Evolutionary conservation across 345 rosid genomes (phyloP).

Genomic region (Corymbia maculata): DNA sequence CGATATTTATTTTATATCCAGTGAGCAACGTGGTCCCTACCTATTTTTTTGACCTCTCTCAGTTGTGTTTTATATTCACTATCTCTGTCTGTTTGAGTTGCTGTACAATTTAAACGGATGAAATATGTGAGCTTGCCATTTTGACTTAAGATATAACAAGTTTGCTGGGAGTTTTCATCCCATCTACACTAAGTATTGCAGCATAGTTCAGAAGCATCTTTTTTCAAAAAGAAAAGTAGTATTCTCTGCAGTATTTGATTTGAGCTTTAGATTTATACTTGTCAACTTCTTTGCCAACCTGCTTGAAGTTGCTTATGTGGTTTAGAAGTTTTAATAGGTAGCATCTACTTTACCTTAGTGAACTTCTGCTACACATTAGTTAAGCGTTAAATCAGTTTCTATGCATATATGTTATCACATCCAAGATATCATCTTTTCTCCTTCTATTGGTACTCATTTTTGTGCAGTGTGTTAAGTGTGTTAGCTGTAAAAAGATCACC

Average conservation of each 20-base stretch:
- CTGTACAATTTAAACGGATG: background rate
- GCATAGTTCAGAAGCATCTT: background rate
- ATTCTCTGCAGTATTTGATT: background rate
- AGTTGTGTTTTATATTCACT: background rate
- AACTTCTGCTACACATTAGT: background rate
- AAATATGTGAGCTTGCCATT: background rate
- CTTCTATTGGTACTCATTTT: background rate
- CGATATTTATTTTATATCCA: constrained; percentile 84
- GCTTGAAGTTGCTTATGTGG: background rate
- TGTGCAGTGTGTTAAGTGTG: background rate
- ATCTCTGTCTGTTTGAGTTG: background rate
- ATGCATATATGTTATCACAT: background rate
- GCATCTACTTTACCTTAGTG: background rate
- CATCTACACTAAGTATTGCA: background rate
- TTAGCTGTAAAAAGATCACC: background rate
- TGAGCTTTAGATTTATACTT: background rate
- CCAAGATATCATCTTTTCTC: background rate
- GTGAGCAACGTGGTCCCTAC: constrained; percentile 19
- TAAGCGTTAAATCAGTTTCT: background rate
- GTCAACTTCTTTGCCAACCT: background rate
- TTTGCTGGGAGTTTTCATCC: background rate
- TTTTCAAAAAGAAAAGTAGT: background rate
- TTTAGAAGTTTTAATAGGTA: background rate
- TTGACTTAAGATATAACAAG: background rate
- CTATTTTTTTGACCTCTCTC: background rate